Evolutionary conservation across 2,329 filamentous ascomycete genomes (phyloP).

Genomic region (Penicillium hordei): DNA sequence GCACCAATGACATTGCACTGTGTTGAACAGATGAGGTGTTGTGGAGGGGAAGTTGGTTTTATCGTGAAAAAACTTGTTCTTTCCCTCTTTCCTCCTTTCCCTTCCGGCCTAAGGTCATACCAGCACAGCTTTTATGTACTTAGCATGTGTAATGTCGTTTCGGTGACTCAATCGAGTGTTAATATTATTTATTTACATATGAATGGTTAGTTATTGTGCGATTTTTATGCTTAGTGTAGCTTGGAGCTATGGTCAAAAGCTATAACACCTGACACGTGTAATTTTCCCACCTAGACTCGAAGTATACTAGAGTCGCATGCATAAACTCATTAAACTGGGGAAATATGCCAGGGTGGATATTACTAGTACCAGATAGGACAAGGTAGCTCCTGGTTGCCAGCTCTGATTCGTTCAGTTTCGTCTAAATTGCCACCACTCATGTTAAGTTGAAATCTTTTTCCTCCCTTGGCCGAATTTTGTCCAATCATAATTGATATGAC

Average conservation of each 20-base stretch:
- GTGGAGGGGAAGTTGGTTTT: background rate
- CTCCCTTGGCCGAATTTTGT: background rate
- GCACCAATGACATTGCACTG: slow-evolving; percentile 50
- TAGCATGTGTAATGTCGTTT: background rate
- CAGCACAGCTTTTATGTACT: background rate
- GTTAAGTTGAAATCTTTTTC: background rate
- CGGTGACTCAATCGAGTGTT: background rate
- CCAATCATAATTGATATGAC: background rate
- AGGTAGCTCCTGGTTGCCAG: background rate
- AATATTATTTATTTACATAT: background rate
- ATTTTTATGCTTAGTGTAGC: background rate
- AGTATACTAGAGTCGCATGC: background rate
- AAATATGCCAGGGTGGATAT: background rate
- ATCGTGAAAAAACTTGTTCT: background rate
- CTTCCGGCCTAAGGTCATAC: background rate
- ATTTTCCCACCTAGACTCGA: background rate
- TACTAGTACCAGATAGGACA: background rate
- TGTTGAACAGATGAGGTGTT: slow-evolving; percentile 9
- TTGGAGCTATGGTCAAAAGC: background rate
- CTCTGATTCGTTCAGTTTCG: background rate
- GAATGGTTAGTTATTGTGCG: background rate
- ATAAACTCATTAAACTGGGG: background rate
- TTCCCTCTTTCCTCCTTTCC: background rate
- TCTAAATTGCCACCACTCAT: background rate
- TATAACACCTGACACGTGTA: background rate